A percentile compares a stretch with the other conserved stretches of the same genome.
phyloP scores from a whole-genome alignment of 164 flowering plant genomes.

The Tetrastigma voinierianum region DNA sequence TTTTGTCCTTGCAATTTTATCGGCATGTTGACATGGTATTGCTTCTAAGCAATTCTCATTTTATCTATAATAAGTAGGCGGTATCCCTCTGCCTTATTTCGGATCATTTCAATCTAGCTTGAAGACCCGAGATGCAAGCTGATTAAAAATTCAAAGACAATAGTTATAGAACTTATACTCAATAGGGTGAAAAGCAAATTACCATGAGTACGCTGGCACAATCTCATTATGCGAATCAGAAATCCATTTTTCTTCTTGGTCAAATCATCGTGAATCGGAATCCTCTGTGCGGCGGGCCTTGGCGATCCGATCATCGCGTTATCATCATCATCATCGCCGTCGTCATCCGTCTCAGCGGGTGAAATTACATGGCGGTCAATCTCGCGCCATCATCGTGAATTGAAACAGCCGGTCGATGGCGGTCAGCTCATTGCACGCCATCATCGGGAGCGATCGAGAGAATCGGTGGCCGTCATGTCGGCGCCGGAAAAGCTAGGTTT shows the following conservation, averaged over 20 bases:
- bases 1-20: too few relatives aligned
- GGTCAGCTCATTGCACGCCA: constrained; percentile 33
- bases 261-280: constrained; percentile 24
- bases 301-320: constrained; percentile 64
- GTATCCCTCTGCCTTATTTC: too few relatives aligned
- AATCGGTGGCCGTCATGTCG: too few relatives aligned
- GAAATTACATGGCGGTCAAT: constrained; percentile 45
- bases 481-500: too few relatives aligned
- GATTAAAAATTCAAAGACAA: too few relatives aligned
- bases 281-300: constrained; percentile 38
- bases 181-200: constrained; percentile 3
- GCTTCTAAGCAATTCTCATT: too few relatives aligned
- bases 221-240: constrained; percentile 88
- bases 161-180: too few relatives aligned
- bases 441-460: constrained; percentile 12
- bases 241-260: constrained; percentile 31
- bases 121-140: too few relatives aligned
- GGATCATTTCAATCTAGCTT: too few relatives aligned
- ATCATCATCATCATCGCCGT: constrained; percentile 31
- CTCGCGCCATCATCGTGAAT: constrained; percentile 17
- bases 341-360: constrained; percentile 15
- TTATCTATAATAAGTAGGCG: too few relatives aligned
- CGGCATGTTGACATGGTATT: too few relatives aligned
- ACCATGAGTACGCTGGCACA: constrained; percentile 90
- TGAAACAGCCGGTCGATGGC: constrained; percentile 29